Percentiles rank a stretch among this genome's conserved stretches.
Evolutionary conservation across 1,284 basidiomycete genomes (phyloP).

Genomic region (Tilletia indica): DNA sequence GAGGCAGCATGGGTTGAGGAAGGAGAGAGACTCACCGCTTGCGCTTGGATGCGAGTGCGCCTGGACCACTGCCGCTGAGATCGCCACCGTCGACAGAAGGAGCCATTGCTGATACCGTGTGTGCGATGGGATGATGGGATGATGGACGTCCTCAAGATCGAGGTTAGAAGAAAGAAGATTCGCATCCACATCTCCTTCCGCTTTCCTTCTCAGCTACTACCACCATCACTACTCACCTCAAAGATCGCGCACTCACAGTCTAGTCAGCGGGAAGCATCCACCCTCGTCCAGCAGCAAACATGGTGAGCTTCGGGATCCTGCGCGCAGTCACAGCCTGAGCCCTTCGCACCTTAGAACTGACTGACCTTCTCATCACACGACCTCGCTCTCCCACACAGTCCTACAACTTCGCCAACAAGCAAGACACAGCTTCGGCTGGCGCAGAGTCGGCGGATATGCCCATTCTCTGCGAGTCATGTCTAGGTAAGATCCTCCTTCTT

Average conservation of each 20-base stretch:
- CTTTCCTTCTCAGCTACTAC: neutral
- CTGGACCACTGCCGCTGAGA: neutral
- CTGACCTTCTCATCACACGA: neutral
- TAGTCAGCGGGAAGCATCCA: too few relatives aligned
- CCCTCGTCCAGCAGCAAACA: neutral
- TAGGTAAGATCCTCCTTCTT: slow-evolving; percentile 39
- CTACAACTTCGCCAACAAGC: slow-evolving; percentile 37
- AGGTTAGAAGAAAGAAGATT: neutral
- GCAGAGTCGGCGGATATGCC: slow-evolving; percentile 89
- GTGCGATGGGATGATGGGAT: neutral
- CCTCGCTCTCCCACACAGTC: slow-evolving; percentile 23
- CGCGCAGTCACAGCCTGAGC: neutral
- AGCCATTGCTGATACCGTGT: neutral
- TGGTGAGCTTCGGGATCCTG: neutral
- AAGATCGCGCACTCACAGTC: neutral
- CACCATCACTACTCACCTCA: neutral
- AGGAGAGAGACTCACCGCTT: slow-evolving; percentile 5
- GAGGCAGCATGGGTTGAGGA: neutral
- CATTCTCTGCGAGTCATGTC: slow-evolving; percentile 64
- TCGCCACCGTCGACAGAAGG: slow-evolving; percentile 6
- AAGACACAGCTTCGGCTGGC: slow-evolving; percentile 62
- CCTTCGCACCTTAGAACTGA: neutral
- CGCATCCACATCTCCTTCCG: neutral
- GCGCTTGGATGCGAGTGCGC: slow-evolving; percentile 6
- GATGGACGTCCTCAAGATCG: slow-evolving; percentile 4